Evolutionary conservation across 2,329 filamentous ascomycete genomes (phyloP).

Genomic region (Alternaria solani): DNA sequence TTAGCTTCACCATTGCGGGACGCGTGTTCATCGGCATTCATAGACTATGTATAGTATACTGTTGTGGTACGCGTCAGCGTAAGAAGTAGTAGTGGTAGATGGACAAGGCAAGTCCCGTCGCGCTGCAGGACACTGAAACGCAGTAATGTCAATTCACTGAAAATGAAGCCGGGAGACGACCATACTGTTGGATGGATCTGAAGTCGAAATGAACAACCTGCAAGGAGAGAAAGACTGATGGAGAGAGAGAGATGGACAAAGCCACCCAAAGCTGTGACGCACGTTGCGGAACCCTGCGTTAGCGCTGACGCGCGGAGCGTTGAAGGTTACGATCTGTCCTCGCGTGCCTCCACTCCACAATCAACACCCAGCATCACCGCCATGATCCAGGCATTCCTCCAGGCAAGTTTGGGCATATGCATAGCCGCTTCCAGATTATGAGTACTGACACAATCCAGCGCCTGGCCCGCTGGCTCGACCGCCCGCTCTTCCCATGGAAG

Average conservation of each 20-base stretch:
- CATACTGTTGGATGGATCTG: background rate
- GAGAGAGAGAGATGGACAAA: background rate
- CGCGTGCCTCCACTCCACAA: conserved; percentile 21
- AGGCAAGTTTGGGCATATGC: conserved; percentile 26
- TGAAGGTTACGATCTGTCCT: conserved; percentile 31
- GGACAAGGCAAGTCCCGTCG: background rate
- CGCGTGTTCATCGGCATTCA: background rate
- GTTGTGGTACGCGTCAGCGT: background rate
- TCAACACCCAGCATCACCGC: conserved; percentile 19
- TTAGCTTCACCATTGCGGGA: background rate
- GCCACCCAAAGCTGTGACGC: background rate
- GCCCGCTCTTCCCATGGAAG: conserved; percentile 97
- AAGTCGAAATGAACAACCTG: background rate
- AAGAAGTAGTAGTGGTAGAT: background rate
- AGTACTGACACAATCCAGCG: conserved; percentile 53
- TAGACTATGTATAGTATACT: background rate
- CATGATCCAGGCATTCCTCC: conserved; percentile 51
- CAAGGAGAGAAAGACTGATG: too few relatives aligned
- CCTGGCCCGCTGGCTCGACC: conserved; percentile 86
- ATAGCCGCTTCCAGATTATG: background rate
- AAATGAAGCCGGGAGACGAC: background rate
- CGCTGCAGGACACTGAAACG: background rate
- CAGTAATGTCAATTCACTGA: background rate
- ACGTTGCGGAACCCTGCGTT: conserved; percentile 13
- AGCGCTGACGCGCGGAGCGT: conserved; percentile 16